Base-by-base conservation (phyloP, 805 yeast genomes). In the Priceomyces haplophilus region DNA sequence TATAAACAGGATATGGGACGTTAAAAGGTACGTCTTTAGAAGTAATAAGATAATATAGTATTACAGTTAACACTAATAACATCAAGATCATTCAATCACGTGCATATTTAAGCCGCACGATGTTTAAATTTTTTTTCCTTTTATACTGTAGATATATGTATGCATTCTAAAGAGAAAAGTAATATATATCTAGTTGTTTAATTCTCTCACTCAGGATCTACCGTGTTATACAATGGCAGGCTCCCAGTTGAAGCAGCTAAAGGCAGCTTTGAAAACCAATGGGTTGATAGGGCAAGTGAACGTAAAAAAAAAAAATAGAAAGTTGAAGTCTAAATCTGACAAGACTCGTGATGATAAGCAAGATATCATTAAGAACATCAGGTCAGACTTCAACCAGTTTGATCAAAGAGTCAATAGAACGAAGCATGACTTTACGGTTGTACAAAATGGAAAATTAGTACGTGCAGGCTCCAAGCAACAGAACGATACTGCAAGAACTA, bases 201-300 rank as follows among this genome's bases (percentile, higher is more conserved):
- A 21, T 7, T 21, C 24, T 21, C 8, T 7, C 8, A 21, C 6
- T 8, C 16, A 13, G 34, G 33, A 19, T 32, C 4, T 3, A 5
- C 24, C 20, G 18, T 13, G 7, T 19, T 34, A 4, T 13, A 18
- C 13, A 3, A 85, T 85, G 93, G 91, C 85, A 29, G 95, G 95
- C 27, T 87, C 96, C 12, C 97, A 90, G 69, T 71, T 90, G 49
- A 89, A 88, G 61, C 81, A 79, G 69, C 75, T 89, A 42, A 88
- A 85, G 55, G 90, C 82, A 38, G 80, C 88, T 2, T 67, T 89
- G 43, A 83, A 83, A 57, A 76, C 80, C 40, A 80, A 83, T 41
- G 96, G 96, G 1, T 72, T 90, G 21, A 83, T 88, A n/a, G 96
- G 96, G 0, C 95, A 85, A 60, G 79, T 90, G 18, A 86, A 85